Conservation (phyloP, 352 stramenopile genomes). For the Peronosclerospora sorghi region DNA sequence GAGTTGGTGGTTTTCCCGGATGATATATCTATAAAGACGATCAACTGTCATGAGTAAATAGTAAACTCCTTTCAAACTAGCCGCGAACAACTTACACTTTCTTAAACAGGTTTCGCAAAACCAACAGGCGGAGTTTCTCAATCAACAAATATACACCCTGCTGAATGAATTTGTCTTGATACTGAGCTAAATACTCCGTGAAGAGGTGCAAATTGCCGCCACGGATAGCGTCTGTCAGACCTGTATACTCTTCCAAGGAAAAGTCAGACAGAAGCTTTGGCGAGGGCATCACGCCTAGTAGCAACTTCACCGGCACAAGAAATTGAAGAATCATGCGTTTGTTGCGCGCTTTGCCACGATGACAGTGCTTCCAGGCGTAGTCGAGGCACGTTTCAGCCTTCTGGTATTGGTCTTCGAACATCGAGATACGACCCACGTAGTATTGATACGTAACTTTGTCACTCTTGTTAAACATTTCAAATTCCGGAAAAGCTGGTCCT, state of each 20-base stretch:
- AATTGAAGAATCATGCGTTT: conserved; percentile 93
- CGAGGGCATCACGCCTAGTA: conserved; percentile 88
- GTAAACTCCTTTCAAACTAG: background rate
- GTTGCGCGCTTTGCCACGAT: conserved; percentile 76
- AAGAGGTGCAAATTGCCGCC: conserved; percentile 89
- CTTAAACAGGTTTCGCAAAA: conserved; percentile 93
- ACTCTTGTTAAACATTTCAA: conserved; percentile 73
- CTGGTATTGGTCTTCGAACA: conserved; percentile 96
- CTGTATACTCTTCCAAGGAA: conserved; percentile 72
- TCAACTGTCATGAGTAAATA: conserved; percentile 2
- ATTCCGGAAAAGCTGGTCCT: conserved; percentile 62
- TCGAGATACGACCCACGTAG: conserved; percentile 91
- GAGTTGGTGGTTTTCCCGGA: conserved; percentile 84
- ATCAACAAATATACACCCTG: conserved; percentile 93
- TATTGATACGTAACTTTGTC: conserved; percentile 93
- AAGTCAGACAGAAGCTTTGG: conserved; percentile 87
- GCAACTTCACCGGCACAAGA: conserved; percentile 90
- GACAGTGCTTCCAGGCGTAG: conserved; percentile 90
- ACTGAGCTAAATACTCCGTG: conserved; percentile 85
- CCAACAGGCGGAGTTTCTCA: conserved; percentile 92
- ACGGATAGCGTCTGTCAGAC: conserved; percentile 85
- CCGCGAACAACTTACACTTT: conserved; percentile 77
- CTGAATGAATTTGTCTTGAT: conserved; percentile 86
- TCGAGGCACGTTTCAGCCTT: conserved; percentile 90
- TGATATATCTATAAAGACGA: conserved; percentile 44